Evolutionary conservation across 139 green algal species (phyloP).

Genomic region (Nannochloris sp.): DNA sequence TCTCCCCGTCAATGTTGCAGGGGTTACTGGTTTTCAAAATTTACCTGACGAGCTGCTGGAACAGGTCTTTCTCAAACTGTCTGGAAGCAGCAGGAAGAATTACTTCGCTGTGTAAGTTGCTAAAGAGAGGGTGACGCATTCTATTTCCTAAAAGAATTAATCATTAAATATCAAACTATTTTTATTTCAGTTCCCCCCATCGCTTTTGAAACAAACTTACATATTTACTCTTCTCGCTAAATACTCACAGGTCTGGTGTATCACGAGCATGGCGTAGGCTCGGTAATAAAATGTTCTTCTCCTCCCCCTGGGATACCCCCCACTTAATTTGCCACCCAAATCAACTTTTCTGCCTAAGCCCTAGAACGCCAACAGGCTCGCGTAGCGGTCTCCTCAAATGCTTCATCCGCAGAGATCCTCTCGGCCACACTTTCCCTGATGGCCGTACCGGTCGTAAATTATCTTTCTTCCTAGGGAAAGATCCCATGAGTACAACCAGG

Average conservation of each 20-base stretch:
- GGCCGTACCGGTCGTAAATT: slow-evolving; percentile 5
- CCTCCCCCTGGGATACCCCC: slow-evolving; percentile 15
- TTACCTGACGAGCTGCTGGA: slow-evolving; percentile 4
- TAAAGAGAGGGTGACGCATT: no score
- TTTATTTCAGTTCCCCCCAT: not conserved
- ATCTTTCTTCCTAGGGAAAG: slow-evolving; percentile 16
- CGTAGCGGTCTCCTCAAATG: slow-evolving; percentile 27
- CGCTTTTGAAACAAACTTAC: not conserved
- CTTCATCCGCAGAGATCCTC: slow-evolving; percentile 27
- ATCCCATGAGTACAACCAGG: not conserved
- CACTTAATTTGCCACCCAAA: slow-evolving; percentile 30
- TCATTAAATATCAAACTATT: not conserved
- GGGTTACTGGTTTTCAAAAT: not conserved
- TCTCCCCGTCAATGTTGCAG: not conserved
- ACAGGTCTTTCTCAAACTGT: slow-evolving; percentile 11
- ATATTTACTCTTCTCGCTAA: not conserved
- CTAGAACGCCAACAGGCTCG: not conserved
- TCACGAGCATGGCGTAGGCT: slow-evolving; percentile 26
- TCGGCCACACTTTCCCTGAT: no score
- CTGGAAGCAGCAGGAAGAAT: slow-evolving; percentile 2
- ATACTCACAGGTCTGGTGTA: slow-evolving; percentile 21
- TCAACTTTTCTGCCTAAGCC: slow-evolving; percentile 36
- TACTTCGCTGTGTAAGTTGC: slow-evolving; percentile 22
- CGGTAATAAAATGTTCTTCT: slow-evolving; percentile 35
- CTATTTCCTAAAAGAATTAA: no score